phyloP scores from a whole-genome alignment of 2,329 filamentous ascomycete genomes.

The Aschersonia sp. region DNA sequence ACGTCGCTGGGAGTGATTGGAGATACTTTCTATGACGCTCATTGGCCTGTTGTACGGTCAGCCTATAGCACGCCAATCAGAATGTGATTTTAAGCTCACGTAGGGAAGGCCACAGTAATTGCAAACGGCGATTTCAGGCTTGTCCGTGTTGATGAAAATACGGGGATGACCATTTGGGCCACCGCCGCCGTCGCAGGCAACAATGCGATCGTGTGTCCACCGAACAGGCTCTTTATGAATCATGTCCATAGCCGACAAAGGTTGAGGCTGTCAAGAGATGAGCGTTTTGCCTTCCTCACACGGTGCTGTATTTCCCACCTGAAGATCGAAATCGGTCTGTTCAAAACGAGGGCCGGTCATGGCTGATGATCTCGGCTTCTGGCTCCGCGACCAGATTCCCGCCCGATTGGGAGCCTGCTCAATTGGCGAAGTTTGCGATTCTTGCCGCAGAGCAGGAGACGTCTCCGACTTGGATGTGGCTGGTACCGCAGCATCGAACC shows the following conservation, averaged over 20 bases:
- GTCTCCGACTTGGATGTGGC: constrained; percentile 22
- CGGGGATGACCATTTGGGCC: constrained; percentile 80
- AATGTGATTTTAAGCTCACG: constrained; percentile 39
- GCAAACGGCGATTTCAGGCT: constrained; percentile 83
- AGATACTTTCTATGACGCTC: constrained; percentile 78
- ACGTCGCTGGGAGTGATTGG: constrained; percentile 64
- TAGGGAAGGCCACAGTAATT: constrained; percentile 89
- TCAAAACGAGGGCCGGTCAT: constrained; percentile 95
- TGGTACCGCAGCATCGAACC: constrained; percentile 28
- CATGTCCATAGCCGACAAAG: constrained; percentile 81
- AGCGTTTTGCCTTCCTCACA: not conserved
- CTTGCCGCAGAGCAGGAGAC: constrained; percentile 28
- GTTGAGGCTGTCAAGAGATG: constrained; percentile 53
- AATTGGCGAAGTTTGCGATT: constrained; percentile 29
- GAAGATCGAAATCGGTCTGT: constrained; percentile 83
- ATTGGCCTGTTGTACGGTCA: constrained; percentile 49
- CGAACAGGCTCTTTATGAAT: constrained; percentile 90
- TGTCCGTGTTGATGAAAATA: constrained; percentile 97
- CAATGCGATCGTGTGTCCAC: constrained; percentile 73
- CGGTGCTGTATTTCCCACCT: constrained; percentile 45
- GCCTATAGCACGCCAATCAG: not conserved
- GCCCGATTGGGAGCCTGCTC: constrained; percentile 78
- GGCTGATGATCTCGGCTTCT: constrained; percentile 64
- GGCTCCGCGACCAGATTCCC: constrained; percentile 71
- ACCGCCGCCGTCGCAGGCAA: constrained; percentile 84